These are phyloP conservation scores for Phytophthora litchii DNA, from an alignment of 352 stramenopile species.

Conservation along the genomic window DNA sequence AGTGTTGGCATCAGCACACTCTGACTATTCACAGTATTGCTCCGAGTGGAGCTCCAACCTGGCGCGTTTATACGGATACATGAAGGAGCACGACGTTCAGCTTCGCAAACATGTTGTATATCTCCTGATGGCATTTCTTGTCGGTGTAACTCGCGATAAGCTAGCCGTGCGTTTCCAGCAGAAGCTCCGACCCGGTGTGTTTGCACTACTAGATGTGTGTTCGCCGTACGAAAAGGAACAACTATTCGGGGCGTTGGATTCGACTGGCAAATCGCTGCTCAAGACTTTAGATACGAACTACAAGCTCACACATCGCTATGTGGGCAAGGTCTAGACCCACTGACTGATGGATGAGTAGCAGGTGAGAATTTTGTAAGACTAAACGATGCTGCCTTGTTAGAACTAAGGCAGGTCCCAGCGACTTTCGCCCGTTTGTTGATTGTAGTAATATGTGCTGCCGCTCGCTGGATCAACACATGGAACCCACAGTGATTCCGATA, in stretches of 20 bases:
- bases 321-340: constrained; percentile 75
- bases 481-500: constrained; percentile 45
- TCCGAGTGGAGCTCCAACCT: constrained; percentile 86
- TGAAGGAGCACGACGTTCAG: constrained; percentile 79
- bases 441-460: constrained; percentile 75
- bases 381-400: constrained; percentile 23
- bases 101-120: constrained; percentile 89
- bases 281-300: constrained; percentile 86
- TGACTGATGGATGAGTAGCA: constrained; percentile 15
- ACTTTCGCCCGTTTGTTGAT: constrained; percentile 75
- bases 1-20: constrained; percentile 32
- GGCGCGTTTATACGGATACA: constrained; percentile 85
- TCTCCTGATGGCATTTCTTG: constrained; percentile 72
- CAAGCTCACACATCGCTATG: constrained; percentile 88
- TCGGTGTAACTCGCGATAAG: constrained; percentile 62
- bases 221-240: constrained; percentile 88
- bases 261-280: constrained; percentile 84
- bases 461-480: constrained; percentile 63
- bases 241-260: constrained; percentile 80
- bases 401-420: constrained; percentile 51
- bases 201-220: constrained; percentile 83
- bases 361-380: constrained; percentile 36
- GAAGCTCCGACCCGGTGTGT: constrained; percentile 75
- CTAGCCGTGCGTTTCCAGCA: constrained; percentile 65
- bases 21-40: constrained; percentile 29